Conservation (phyloP, 768 basidiomycete genomes). For the Tylopilus rubrobrunneus region DNA sequence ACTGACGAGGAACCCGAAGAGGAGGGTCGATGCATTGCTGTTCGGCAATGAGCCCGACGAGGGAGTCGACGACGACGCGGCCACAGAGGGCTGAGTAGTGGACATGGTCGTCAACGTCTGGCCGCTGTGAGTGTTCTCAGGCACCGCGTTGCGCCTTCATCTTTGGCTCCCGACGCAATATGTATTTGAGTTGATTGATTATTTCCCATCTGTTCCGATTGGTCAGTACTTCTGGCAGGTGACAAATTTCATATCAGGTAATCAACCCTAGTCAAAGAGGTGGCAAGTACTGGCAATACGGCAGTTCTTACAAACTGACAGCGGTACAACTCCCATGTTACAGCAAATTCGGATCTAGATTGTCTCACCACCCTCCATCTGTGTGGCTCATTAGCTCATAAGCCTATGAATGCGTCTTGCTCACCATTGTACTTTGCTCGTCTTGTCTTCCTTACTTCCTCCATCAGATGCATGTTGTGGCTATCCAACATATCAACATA, state of each 20-base stretch:
- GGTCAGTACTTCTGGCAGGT: slow-evolving; percentile 1
- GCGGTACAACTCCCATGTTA: background rate
- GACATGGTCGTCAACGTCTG: slow-evolving; percentile 20
- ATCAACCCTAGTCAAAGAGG: background rate
- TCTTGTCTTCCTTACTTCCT: slow-evolving; percentile 26
- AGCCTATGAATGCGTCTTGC: background rate
- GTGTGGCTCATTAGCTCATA: background rate
- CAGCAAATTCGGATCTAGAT: background rate
- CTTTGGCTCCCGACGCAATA: background rate
- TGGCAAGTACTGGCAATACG: background rate
- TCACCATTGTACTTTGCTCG: slow-evolving; percentile 19
- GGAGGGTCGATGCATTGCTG: slow-evolving; percentile 21
- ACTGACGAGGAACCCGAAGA: slow-evolving; percentile 32
- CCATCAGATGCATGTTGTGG: slow-evolving; percentile 43
- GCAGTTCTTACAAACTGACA: background rate
- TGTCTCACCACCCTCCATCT: slow-evolving; percentile 28
- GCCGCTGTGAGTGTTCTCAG: slow-evolving; percentile 14
- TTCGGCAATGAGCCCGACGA: background rate
- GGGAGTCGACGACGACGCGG: background rate
- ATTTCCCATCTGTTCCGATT: slow-evolving; percentile 13
- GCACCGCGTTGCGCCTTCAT: background rate
- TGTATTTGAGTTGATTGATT: background rate
- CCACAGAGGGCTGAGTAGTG: slow-evolving; percentile 9
- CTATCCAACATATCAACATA: slow-evolving; percentile 88
- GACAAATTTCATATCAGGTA: slow-evolving; percentile 1